Percentiles rank a stretch among this genome's conserved stretches.
Evolutionary conservation across 208 protist species (phyloP).

Genomic region (Crithidia fasciculata): DNA sequence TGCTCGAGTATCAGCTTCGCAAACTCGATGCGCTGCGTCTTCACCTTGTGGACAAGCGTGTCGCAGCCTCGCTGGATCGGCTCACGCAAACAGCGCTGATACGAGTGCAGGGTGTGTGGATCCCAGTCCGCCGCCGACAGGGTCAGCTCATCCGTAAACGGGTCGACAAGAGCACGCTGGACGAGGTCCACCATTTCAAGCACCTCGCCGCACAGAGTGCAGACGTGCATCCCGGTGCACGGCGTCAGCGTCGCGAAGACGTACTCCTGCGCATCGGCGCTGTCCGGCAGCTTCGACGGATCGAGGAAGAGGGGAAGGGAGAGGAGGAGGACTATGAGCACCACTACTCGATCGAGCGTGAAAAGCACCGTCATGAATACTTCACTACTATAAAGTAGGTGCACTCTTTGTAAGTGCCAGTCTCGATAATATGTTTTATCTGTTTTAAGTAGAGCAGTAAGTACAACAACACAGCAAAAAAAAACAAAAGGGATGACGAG

Average conservation of each 20-base stretch:
- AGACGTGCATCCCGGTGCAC: conserved; percentile 20
- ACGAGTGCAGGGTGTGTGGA: conserved; percentile 6
- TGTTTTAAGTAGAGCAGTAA: background rate
- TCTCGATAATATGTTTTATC: no score
- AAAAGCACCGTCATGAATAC: background rate
- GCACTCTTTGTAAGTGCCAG: no score
- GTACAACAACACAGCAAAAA: no score
- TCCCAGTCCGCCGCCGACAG: conserved; percentile 19
- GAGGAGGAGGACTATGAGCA: conserved; percentile 17
- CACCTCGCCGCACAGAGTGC: conserved; percentile 38
- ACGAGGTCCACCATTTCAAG: conserved; percentile 39
- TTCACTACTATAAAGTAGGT: no score
- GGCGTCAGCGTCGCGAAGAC: conserved; percentile 24
- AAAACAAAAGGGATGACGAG: no score
- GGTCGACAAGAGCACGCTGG: conserved; percentile 12
- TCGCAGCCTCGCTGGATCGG: conserved; percentile 37
- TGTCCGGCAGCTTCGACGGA: conserved; percentile 21
- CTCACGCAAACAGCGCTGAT: conserved; percentile 25
- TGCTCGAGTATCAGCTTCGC: conserved; percentile 32
- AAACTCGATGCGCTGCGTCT: conserved; percentile 18
- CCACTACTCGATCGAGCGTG: conserved; percentile 9
- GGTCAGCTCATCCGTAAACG: conserved; percentile 26
- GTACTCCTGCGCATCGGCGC: conserved; percentile 28
- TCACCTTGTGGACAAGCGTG: conserved; percentile 33
- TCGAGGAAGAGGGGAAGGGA: conserved; percentile 25